phyloP scores from a whole-genome alignment of 2,329 filamentous ascomycete genomes.

The Ophioceras dolichostomum region DNA sequence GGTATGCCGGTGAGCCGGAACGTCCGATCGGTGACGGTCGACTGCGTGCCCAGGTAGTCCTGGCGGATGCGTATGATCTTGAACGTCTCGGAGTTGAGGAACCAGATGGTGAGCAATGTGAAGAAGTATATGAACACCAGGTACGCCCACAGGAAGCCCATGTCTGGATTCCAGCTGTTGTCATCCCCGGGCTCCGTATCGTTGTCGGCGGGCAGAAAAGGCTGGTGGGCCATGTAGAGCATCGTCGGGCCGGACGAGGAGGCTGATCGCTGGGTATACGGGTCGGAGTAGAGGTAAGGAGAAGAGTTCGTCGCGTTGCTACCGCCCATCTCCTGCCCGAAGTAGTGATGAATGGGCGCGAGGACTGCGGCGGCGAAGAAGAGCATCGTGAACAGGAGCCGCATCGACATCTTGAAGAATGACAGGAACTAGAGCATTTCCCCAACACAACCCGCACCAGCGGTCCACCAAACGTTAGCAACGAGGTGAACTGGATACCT shows the following conservation, averaged over 20 bases:
- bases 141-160: conserved; percentile 77
- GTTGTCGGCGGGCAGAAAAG: too few relatives aligned
- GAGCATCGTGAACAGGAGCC: conserved; percentile 66
- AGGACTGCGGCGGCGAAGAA: conserved; percentile 74
- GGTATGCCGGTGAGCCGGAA: conserved; percentile 88
- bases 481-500: not conserved
- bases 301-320: conserved; percentile 3
- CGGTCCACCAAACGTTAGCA: too few relatives aligned
- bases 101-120: conserved; percentile 66
- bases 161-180: conserved; percentile 20
- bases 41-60: conserved; percentile 84
- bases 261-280: not conserved
- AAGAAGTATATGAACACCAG: conserved; percentile 93
- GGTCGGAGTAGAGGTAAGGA: not conserved
- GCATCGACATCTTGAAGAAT: conserved; percentile 93
- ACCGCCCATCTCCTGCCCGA: conserved; percentile 11
- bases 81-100: conserved; percentile 72
- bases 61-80: conserved; percentile 79
- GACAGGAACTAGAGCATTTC: conserved; percentile 52
- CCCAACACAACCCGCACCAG: too few relatives aligned
- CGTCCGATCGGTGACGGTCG: conserved; percentile 90
- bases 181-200: conserved; percentile 10
- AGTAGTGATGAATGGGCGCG: conserved; percentile 72
- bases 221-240: too few relatives aligned
- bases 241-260: not conserved